Evolutionary conservation across 805 yeast species (phyloP).

Genomic region (Myxozyma neglecta): DNA sequence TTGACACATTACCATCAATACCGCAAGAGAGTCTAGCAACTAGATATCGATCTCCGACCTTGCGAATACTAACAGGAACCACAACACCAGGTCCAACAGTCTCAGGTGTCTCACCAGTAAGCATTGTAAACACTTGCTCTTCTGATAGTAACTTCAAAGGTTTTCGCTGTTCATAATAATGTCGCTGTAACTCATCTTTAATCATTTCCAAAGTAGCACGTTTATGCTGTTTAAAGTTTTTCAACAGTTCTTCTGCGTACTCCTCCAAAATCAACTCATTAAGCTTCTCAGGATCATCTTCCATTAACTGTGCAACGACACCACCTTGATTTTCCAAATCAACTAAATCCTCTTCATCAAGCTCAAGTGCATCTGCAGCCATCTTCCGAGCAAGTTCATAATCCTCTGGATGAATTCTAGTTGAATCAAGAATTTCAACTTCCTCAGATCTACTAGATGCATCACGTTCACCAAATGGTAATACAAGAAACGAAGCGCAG

Average conservation of each 20-base stretch:
- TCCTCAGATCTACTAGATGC: conserved; percentile 50
- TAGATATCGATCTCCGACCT: conserved; percentile 54
- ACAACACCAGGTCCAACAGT: conserved; percentile 67
- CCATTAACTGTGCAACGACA: conserved; percentile 69
- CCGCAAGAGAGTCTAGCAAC: conserved; percentile 55
- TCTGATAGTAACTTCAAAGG: conserved; percentile 64
- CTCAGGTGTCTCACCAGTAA: conserved; percentile 81
- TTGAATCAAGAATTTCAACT: conserved; percentile 81
- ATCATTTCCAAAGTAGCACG: conserved; percentile 80
- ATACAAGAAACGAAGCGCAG: conserved; percentile 84
- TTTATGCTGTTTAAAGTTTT: conserved; percentile 58
- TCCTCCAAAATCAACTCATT: conserved; percentile 87
- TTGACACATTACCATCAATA: conserved; percentile 54
- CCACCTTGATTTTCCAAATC: conserved; percentile 80
- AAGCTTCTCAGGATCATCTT: conserved; percentile 69
- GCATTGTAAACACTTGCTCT: conserved; percentile 77
- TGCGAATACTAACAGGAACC: conserved; percentile 70
- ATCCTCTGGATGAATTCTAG: conserved; percentile 97
- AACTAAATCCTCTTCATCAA: conserved; percentile 89
- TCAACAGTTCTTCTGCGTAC: conserved; percentile 85
- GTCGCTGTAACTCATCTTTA: conserved; percentile 80
- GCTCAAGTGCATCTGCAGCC: conserved; percentile 96
- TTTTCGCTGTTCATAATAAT: conserved; percentile 82
- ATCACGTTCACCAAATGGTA: conserved; percentile 58
- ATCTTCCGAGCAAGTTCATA: conserved; percentile 93